Conservation (phyloP, 441 rosid genomes). For the Sinapis alba region DNA sequence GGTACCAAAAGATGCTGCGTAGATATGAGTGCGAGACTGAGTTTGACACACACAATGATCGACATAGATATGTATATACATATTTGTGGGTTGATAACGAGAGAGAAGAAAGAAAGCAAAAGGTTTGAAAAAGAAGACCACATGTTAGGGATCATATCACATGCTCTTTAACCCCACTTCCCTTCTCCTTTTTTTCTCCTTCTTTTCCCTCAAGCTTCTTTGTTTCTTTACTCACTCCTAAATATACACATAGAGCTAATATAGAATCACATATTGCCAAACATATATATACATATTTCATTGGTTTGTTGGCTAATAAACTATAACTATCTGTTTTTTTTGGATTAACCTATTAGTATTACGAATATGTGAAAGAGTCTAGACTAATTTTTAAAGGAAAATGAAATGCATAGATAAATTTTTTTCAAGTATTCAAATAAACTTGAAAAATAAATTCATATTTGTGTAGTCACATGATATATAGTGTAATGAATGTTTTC, state of each 20-base stretch:
- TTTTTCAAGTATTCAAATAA: no score
- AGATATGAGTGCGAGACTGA: slow-evolving; percentile 37
- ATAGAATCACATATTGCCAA: slow-evolving; percentile 18
- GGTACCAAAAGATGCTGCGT: slow-evolving; percentile 42
- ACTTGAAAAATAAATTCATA: no score
- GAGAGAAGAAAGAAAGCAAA: slow-evolving; percentile 25
- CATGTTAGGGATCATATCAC: slow-evolving; percentile 44
- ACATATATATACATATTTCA: slow-evolving; percentile 4
- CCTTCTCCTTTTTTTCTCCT: no score
- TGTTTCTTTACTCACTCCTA: slow-evolving; percentile 3
- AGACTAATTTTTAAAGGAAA: no score
- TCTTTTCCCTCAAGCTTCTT: slow-evolving; percentile 28
- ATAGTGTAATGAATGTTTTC: no score
- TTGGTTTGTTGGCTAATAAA: slow-evolving; percentile 18
- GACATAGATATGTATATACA: neutral
- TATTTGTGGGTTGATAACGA: slow-evolving; percentile 10
- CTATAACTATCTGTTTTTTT: neutral
- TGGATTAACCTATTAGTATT: no score
- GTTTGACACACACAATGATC: slow-evolving; percentile 16
- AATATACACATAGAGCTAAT: neutral
- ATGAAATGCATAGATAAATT: no score
- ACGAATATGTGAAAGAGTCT: no score
- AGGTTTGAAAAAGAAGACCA: slow-evolving; percentile 31
- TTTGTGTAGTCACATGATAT: no score
- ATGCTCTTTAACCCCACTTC: slow-evolving; percentile 44